Evolutionary conservation across 192 early-diverging fungal species (phyloP).

Genomic region (Gigaspora rosea): DNA sequence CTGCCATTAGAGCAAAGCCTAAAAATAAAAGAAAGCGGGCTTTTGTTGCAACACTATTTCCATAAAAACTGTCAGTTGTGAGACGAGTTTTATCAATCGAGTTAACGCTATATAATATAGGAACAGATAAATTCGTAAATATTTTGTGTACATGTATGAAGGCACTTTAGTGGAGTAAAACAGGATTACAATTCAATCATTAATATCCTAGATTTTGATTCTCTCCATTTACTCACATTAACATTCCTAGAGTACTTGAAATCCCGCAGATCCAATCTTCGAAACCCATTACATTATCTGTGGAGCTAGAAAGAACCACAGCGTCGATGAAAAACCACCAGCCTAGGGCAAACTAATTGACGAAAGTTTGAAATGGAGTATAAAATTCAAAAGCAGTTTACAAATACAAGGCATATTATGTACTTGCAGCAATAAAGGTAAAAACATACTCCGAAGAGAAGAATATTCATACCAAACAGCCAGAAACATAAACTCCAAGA

Average conservation of each 20-base stretch:
- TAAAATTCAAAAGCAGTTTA: neutral
- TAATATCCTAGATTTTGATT: too few species aligned
- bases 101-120: conserved; percentile 45
- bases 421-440: neutral
- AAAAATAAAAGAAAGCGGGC: conserved; percentile 56
- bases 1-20: conserved; percentile 61
- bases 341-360: conserved; percentile 54
- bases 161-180: neutral
- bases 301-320: conserved; percentile 40
- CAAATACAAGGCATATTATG: neutral
- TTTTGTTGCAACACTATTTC: conserved; percentile 48
- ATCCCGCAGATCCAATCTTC: conserved; percentile 65
- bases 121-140: too few species aligned
- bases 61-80: conserved; percentile 44
- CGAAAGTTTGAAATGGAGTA: neutral
- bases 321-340: conserved; percentile 70
- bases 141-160: neutral
- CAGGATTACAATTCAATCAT: too few species aligned
- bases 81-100: conserved; percentile 54
- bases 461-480: conserved; percentile 37
- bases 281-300: conserved; percentile 36
- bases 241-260: conserved; percentile 57
- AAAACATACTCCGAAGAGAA: neutral
- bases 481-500: conserved; percentile 42
- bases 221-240: conserved; percentile 46